Evolutionary conservation across 768 basidiomycete genomes (phyloP), one percentile per base, ranked within the genome.

Genomic region (Russula sp.): DNA sequence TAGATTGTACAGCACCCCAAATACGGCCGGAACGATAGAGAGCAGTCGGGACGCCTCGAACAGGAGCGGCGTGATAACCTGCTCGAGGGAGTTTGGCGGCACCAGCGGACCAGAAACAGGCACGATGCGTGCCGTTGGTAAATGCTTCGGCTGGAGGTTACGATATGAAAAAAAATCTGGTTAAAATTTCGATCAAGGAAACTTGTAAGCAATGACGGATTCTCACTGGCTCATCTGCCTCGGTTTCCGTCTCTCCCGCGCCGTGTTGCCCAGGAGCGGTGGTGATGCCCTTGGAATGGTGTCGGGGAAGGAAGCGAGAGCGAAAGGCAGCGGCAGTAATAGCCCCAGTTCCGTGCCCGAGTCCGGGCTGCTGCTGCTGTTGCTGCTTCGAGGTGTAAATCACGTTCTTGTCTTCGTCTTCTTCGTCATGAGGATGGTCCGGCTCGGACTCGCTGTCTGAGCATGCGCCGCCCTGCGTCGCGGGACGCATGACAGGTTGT

Each of bases 241-340:
- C 89, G 0, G 89, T 90, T 71, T 91, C 89, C 0, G 89, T 90
- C 75, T 90, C 89, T 8, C 87, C 87, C 30, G 86, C 87, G 65
- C 88, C 84, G 46, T 76, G 70, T 60, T 77, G 77, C 3, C 81
- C 86, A 20, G 82, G 83, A 0, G 82, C 78, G 0, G 88, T 90
- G n/a, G 83, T 86, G 69, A 90, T 89, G 63, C 63, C 59, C 59
- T 69, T 69, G 26, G 63, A 48, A n/a, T n/a, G n/a, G 22, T 61
- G 52, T 49, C 58, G 58, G 1, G 56, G 46, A 46, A 63, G n/a
- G 56, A 69, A 50, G 20, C 68, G 68, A 51, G 68, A 51, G 34
- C 68, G 66, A 20, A 69, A 57, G 58, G 28, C 55, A 4, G 55
- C 4, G 4, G 28, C 4, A 28, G 28, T 28, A 28, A 4, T 28